Percentiles rank a stretch among this genome's conserved stretches.
phyloP scores from a whole-genome alignment of 768 basidiomycete species.

The Termitomyces sp. region DNA sequence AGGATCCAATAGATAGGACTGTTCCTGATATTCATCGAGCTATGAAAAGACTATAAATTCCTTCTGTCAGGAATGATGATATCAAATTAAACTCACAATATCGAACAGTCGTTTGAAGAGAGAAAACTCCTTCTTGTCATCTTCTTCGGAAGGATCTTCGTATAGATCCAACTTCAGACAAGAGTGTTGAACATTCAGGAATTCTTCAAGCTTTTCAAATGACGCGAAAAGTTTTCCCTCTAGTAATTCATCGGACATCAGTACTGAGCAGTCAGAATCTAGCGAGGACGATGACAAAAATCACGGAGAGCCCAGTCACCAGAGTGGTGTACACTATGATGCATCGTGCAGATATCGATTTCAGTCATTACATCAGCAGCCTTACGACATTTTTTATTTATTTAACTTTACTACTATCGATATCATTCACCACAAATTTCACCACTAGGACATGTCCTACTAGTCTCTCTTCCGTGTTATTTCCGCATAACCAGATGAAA shows the following conservation, averaged over 20 bases:
- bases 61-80: not conserved
- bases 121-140: conserved; percentile 41
- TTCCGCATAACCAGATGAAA: not conserved
- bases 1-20: conserved; percentile 90
- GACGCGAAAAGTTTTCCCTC: conserved; percentile 50
- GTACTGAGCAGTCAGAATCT: not conserved
- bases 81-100: conserved; percentile 45
- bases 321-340: too few species aligned
- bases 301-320: too few species aligned
- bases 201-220: conserved; percentile 65
- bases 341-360: too few species aligned
- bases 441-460: not conserved
- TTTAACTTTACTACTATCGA: too few species aligned
- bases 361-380: conserved; percentile 6
- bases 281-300: too few species aligned
- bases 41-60: conserved; percentile 27
- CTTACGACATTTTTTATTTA: too few species aligned
- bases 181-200: conserved; percentile 47
- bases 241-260: conserved; percentile 34
- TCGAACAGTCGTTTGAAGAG: conserved; percentile 41
- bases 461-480: not conserved
- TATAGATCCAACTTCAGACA: conserved; percentile 51
- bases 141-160: conserved; percentile 39
- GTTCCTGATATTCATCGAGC: conserved; percentile 91
- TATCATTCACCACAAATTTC: not conserved